Base-by-base conservation (phyloP, 371 early-diverging fungal genomes). In the Zychaea mexicana region DNA sequence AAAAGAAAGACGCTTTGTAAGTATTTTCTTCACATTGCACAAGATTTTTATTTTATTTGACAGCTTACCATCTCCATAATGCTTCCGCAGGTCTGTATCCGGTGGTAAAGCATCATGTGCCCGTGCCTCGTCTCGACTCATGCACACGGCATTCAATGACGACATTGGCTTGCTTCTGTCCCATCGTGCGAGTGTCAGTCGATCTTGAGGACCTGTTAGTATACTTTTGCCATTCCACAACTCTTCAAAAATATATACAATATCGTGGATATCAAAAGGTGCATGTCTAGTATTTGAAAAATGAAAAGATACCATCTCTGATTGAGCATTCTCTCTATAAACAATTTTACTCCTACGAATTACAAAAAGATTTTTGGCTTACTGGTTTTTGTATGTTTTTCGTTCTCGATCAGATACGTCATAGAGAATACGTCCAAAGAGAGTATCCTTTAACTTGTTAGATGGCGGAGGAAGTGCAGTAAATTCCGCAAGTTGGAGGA, bases 191-290 rank as follows among this genome's bases (percentile, higher is more conserved):
- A 96, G 74, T 0, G 88, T 81, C 7, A 92, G 70, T 70, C 88
- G 91, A 61, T 95, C 93, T 47, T 82, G 74, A 7, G 84, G 71
- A 17, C 90, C 88, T 2, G 93, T 89, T 4, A 95, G 22, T 1
- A 87, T 88, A 62, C 91, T 89, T 61, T 86, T 85, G 12, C 92
- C 90, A 31, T 84, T 73, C 90, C 92, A 96, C 45, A 94, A 81
- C 68, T 96, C 95, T 57, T 96, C 96, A 49, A 93, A 75, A 26
- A 94, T 78, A 68, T 91, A 96, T 0, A 86, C 90, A 3, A 89
- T 81, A 67, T 96, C 96, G 38, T 79, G 78, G 17, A 80, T 60
- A 64, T 85, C 85, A 56, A 95, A 61, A 17, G 66, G 60, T 27
- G 62, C 62, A 9, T 39, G 1, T 15, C 70, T 65, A 57, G 8